Conservation (phyloP, 176 grass and related monocot species). For the Cymbopogon citratus region DNA sequence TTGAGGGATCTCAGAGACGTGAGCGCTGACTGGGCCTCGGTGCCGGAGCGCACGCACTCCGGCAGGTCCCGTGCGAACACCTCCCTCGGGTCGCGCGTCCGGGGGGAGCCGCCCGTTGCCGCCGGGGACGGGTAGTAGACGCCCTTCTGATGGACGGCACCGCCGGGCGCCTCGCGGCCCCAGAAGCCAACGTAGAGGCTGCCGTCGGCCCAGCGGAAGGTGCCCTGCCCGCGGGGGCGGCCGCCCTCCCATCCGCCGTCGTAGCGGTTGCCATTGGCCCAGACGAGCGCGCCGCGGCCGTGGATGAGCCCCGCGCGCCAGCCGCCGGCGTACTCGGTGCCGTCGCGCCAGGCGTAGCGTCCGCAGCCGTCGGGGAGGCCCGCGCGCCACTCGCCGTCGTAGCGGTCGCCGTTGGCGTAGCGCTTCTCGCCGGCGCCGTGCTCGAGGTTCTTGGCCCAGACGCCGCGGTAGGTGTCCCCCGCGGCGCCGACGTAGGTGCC, state of each 20-base stretch:
- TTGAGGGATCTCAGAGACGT: slow-evolving; percentile 61
- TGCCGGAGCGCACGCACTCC: slow-evolving; percentile 46
- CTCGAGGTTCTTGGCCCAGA: slow-evolving; percentile 83
- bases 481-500: slow-evolving; percentile 59
- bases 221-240: slow-evolving; percentile 62
- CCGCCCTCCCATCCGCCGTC: slow-evolving; percentile 86
- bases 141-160: slow-evolving; percentile 65
- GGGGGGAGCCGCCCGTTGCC: slow-evolving; percentile 35
- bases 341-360: slow-evolving; percentile 61
- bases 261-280: slow-evolving; percentile 79
- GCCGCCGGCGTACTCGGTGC: slow-evolving; percentile 67
- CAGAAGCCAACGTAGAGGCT: slow-evolving; percentile 72
- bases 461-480: slow-evolving; percentile 77
- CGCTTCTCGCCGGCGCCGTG: slow-evolving; percentile 68
- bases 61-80: slow-evolving; percentile 58
- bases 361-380: slow-evolving; percentile 68
- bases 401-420: slow-evolving; percentile 75
- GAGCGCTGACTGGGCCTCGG: slow-evolving; percentile 50
- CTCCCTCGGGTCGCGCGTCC: slow-evolving; percentile 63
- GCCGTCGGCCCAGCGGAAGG: slow-evolving; percentile 77
- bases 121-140: slow-evolving; percentile 68
- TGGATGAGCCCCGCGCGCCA: slow-evolving; percentile 69
- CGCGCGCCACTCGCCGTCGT: slow-evolving; percentile 72
- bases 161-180: slow-evolving; percentile 40
- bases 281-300: slow-evolving; percentile 62